phyloP scores from a whole-genome alignment of 2,329 filamentous ascomycete genomes.

The Aspergillus pseudotamarii region DNA sequence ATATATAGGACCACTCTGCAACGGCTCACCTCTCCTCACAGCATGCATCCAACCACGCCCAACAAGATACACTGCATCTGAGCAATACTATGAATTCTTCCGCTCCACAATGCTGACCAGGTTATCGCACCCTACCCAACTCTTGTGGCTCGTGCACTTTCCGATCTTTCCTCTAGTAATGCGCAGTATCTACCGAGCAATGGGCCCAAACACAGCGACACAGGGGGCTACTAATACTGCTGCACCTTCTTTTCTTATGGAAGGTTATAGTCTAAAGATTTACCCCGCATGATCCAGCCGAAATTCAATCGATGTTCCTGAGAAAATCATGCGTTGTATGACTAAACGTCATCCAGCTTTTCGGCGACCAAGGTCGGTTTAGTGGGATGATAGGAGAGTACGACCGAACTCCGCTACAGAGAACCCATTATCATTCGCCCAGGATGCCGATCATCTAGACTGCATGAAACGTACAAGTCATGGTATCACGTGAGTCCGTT shows the following conservation, averaged over 20 bases:
- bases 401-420: not conserved
- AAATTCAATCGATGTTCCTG: not conserved
- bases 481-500: not conserved
- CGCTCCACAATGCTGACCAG: not conserved
- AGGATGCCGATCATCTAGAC: not conserved
- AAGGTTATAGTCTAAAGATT: too few species aligned
- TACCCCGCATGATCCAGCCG: not conserved
- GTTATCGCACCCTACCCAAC: not conserved
- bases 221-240: too few species aligned
- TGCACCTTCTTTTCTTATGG: too few species aligned
- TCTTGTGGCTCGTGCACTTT: not conserved
- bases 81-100: not conserved
- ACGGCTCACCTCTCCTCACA: not conserved
- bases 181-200: too few species aligned
- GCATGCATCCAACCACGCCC: not conserved
- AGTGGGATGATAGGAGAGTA: not conserved
- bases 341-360: not conserved
- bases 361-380: not conserved
- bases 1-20: too few species aligned
- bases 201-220: too few species aligned
- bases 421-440: not conserved
- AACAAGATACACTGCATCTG: too few species aligned
- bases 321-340: not conserved
- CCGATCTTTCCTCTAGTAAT: not conserved
- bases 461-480: not conserved